A percentile compares a stretch with the other conserved stretches of the same genome.
phyloP scores from a whole-genome alignment of 2,329 filamentous ascomycete genomes.

The Calonectria hawksworthii region DNA sequence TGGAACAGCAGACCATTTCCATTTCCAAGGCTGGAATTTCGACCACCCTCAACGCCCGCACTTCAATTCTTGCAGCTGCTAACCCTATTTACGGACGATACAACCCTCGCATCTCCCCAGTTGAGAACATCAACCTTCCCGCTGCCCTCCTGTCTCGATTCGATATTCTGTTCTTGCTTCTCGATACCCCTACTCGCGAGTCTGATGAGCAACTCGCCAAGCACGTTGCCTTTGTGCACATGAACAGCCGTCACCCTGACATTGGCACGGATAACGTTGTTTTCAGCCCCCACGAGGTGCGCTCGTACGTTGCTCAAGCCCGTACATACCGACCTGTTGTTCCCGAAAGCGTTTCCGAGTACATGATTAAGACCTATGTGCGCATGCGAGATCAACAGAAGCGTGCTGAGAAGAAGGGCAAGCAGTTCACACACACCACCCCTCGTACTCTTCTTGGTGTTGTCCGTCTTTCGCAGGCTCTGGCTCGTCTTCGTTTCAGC shows the following conservation, averaged over 20 bases:
- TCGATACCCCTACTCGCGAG: slow-evolving; percentile 93
- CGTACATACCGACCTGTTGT: slow-evolving; percentile 90
- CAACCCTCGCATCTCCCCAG: slow-evolving; percentile 95
- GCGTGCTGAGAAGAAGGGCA: slow-evolving; percentile 89
- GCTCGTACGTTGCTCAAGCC: slow-evolving; percentile 94
- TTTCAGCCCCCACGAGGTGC: slow-evolving; percentile 93
- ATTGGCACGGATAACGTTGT: slow-evolving; percentile 73
- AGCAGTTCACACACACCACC: slow-evolving; percentile 94
- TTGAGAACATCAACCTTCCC: slow-evolving; percentile 99
- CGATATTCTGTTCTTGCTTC: slow-evolving; percentile 95
- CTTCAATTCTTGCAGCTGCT: slow-evolving; percentile 94
- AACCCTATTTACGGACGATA: slow-evolving; percentile 98
- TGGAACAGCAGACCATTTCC: slow-evolving; percentile 90
- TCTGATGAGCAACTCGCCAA: slow-evolving; percentile 92
- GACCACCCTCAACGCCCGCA: slow-evolving; percentile 91
- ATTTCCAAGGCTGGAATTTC: slow-evolving; percentile 82
- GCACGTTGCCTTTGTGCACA: slow-evolving; percentile 97
- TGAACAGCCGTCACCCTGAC: slow-evolving; percentile 94
- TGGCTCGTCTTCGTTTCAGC: slow-evolving; percentile 92
- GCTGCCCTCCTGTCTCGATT: slow-evolving; percentile 97
- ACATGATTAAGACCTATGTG: slow-evolving; percentile 97
- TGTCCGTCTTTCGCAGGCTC: slow-evolving; percentile 91
- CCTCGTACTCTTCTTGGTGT: slow-evolving; percentile 94
- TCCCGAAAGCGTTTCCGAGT: slow-evolving; percentile 88
- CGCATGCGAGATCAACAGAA: slow-evolving; percentile 93